phyloP scores from a whole-genome alignment of 2,329 filamentous ascomycete genomes.

The Xylaria sp. region DNA sequence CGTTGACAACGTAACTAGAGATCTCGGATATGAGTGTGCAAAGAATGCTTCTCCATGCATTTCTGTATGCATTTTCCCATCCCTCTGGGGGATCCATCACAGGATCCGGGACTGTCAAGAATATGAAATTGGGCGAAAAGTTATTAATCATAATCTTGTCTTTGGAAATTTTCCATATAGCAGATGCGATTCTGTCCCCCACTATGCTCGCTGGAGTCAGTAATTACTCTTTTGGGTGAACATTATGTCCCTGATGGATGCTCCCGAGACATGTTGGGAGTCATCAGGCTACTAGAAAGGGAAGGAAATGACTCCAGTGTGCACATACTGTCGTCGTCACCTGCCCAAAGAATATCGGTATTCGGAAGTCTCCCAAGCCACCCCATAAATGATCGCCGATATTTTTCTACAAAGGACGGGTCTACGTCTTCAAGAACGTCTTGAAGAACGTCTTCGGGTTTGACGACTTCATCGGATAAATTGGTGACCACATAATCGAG shows the following conservation, averaged over 20 bases:
- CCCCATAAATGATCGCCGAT: not conserved
- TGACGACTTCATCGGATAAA: not conserved
- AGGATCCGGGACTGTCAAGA: not conserved
- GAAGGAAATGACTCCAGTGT: no score
- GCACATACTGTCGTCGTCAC: no score
- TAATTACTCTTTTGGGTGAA: no score
- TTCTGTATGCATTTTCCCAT: no score
- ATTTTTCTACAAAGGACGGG: not conserved
- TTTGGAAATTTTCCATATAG: not conserved
- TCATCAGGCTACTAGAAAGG: no score
- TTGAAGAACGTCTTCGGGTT: not conserved
- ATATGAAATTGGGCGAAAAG: not conserved
- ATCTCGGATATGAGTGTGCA: constrained; percentile 4
- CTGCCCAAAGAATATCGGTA: no score
- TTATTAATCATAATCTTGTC: not conserved
- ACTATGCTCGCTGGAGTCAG: no score
- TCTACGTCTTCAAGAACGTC: no score
- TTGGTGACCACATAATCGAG: not conserved
- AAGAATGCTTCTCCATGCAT: not conserved
- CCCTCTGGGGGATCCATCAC: no score
- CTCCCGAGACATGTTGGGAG: no score
- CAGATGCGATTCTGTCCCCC: no score
- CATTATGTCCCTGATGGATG: no score
- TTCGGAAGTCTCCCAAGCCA: not conserved
- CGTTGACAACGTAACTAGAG: not conserved